Conservation (phyloP, 495 filamentous ascomycete species). For the Barbatosphaeria neglecta region DNA sequence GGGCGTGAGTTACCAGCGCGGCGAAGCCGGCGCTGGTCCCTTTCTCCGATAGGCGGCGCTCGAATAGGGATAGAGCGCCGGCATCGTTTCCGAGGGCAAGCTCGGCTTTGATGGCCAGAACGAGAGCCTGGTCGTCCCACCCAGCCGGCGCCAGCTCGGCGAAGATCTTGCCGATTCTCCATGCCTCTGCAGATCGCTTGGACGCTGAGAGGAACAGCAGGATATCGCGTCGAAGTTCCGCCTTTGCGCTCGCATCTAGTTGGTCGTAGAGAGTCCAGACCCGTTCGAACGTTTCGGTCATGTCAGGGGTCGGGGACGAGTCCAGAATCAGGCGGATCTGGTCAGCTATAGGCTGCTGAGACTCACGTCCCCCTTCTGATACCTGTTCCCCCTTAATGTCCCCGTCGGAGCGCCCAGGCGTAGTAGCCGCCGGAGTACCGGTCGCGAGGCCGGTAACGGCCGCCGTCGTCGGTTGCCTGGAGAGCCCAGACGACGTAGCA, state of each 20-base stretch:
- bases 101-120: slow-evolving; percentile 11
- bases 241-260: slow-evolving; percentile 7
- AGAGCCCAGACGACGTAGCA: not conserved
- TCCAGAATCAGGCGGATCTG: not conserved
- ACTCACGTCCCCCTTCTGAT: not conserved
- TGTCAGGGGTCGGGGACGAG: not conserved
- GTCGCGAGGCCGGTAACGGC: too few species aligned
- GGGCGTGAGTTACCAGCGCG: slow-evolving; percentile 10
- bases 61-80: slow-evolving; percentile 10
- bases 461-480: not conserved
- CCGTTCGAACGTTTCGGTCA: slow-evolving; percentile 8
- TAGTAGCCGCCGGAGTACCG: not conserved
- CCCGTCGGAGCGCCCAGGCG: not conserved
- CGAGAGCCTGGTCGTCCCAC: slow-evolving; percentile 15
- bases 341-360: not conserved
- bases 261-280: slow-evolving; percentile 12
- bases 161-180: slow-evolving; percentile 15
- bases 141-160: not conserved
- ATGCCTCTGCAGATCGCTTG: slow-evolving; percentile 9
- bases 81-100: slow-evolving; percentile 7
- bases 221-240: slow-evolving; percentile 5
- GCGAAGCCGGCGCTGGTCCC: slow-evolving; percentile 10
- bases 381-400: not conserved
- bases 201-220: slow-evolving; percentile 13
- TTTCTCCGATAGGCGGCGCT: slow-evolving; percentile 5